phyloP scores from a whole-genome alignment of 1,139 yeast species.

The Blastobotrys serpentis region DNA sequence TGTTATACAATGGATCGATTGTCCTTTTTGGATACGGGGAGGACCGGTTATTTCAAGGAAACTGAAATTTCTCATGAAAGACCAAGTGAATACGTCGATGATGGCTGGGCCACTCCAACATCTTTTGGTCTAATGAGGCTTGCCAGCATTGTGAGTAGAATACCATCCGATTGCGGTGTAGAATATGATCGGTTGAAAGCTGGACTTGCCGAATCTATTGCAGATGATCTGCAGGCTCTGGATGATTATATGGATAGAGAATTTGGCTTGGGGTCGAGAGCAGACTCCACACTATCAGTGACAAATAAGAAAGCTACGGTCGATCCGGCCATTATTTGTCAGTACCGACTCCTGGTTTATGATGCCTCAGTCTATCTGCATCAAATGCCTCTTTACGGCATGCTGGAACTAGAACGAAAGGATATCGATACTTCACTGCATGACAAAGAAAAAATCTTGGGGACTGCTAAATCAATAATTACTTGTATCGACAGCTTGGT shows the following conservation, averaged over 20 bases:
- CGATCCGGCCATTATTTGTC: slow-evolving; percentile 22
- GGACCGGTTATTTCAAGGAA: slow-evolving; percentile 46
- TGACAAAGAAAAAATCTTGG: slow-evolving; percentile 21
- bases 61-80: slow-evolving; percentile 41
- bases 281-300: not conserved
- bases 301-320: slow-evolving; percentile 8
- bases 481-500: slow-evolving; percentile 41
- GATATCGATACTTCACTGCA: slow-evolving; percentile 16
- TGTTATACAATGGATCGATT: slow-evolving; percentile 57
- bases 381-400: slow-evolving; percentile 22
- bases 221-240: slow-evolving; percentile 1
- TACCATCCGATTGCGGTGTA: slow-evolving; percentile 25
- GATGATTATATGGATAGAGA: slow-evolving; percentile 16
- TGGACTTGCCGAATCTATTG: slow-evolving; percentile 8
- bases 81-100: slow-evolving; percentile 45
- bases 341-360: slow-evolving; percentile 26
- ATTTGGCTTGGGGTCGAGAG: slow-evolving; percentile 14
- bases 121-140: slow-evolving; percentile 40
- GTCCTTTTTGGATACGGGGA: slow-evolving; percentile 56
- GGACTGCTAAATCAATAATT: slow-evolving; percentile 27
- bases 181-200: slow-evolving; percentile 8
- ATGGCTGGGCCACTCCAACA: slow-evolving; percentile 56
- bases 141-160: slow-evolving; percentile 26
- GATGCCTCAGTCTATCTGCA: slow-evolving; percentile 23
- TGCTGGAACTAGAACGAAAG: slow-evolving; percentile 22